Conservation (phyloP, 2,329 filamentous ascomycete genomes). For the Botryotinia calthae region DNA sequence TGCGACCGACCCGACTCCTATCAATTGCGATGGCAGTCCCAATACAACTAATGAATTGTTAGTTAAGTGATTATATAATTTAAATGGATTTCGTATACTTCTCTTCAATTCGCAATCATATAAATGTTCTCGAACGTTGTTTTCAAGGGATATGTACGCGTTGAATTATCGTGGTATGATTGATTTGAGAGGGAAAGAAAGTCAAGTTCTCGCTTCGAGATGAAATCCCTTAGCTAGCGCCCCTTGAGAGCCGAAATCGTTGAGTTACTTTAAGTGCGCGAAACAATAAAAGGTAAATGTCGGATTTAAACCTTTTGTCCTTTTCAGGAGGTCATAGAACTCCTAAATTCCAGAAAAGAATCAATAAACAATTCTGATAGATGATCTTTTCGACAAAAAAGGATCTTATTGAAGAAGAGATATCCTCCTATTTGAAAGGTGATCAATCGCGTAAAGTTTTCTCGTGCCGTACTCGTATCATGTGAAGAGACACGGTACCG, state of each 20-base stretch:
- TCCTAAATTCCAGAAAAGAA: not conserved
- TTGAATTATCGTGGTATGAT: conserved; percentile 23
- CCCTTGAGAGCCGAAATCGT: conserved; percentile 19
- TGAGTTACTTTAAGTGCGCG: not conserved
- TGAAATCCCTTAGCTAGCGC: conserved; percentile 20
- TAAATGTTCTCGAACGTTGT: conserved; percentile 25
- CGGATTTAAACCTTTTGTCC: not conserved
- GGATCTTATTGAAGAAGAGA: not conserved
- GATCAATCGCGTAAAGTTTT: conserved; percentile 15
- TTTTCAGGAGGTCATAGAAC: not conserved
- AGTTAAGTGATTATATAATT: conserved; percentile 24
- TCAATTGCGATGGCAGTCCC: conserved; percentile 29
- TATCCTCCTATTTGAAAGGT: conserved; percentile 15
- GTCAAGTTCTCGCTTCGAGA: conserved; percentile 23
- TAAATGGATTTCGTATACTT: conserved; percentile 26
- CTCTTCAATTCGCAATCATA: conserved; percentile 28
- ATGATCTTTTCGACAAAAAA: not conserved
- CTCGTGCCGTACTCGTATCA: conserved; percentile 14
- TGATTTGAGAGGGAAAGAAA: conserved; percentile 23
- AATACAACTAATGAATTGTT: conserved; percentile 30
- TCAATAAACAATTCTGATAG: not conserved
- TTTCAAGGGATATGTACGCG: conserved; percentile 26
- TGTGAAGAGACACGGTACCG: conserved; percentile 5
- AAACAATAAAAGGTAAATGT: conserved; percentile 11
- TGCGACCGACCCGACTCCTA: conserved; percentile 27